phyloP scores from a whole-genome alignment of 176 grass and related monocot genomes.

The Panicum miliaceum region DNA sequence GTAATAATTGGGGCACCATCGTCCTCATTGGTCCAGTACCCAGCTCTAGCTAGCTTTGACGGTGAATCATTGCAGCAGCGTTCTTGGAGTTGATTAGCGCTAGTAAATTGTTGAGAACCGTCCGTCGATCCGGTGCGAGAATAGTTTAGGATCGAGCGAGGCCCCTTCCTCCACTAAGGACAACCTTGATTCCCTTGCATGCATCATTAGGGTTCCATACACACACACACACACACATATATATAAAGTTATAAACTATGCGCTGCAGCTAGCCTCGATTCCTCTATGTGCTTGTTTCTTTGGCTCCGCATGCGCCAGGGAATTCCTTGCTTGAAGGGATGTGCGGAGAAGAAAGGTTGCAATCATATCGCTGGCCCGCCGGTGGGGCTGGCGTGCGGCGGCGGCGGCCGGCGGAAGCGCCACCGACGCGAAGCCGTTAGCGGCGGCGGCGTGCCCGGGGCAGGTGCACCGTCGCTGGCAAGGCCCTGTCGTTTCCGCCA shows the following conservation, averaged over 20 bases:
- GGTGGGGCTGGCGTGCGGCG: not conserved
- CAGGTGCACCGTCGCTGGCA: not conserved
- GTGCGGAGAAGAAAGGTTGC: too few relatives aligned
- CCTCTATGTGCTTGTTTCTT: not conserved
- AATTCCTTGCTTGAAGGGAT: too few relatives aligned
- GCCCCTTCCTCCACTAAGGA: slow-evolving; percentile 22
- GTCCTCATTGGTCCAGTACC: not conserved
- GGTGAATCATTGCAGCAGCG: slow-evolving; percentile 28
- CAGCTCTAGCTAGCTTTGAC: not conserved
- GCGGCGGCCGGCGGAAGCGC: not conserved
- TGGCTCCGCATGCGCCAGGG: not conserved
- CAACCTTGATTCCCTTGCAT: slow-evolving; percentile 31
- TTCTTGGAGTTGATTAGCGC: not conserved
- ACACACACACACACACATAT: too few relatives aligned
- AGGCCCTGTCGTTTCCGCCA: not conserved
- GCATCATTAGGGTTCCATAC: slow-evolving; percentile 16
- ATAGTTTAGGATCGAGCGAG: not conserved
- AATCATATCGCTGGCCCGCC: not conserved
- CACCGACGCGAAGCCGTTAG: too few relatives aligned
- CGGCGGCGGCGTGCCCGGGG: not conserved
- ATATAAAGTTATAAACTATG: not conserved
- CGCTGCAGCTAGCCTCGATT: not conserved
- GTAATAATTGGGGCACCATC: slow-evolving; percentile 40
- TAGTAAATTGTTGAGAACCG: slow-evolving; percentile 16
- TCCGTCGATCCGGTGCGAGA: not conserved